Evolutionary conservation across 1,139 yeast genomes (phyloP).

Genomic region (Candida frijolesensis): DNA sequence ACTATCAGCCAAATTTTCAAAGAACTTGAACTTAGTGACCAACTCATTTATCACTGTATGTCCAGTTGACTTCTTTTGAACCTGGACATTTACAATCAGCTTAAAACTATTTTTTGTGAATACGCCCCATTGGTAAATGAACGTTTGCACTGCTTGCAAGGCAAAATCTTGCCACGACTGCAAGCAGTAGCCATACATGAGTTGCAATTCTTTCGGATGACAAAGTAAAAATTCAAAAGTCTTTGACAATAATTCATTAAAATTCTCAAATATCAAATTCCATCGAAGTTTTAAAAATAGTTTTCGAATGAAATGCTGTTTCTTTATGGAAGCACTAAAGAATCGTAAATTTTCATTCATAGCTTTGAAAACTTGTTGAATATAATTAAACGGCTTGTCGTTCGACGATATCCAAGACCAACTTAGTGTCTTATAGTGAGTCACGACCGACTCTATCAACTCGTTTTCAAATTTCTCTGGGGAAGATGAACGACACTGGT

Average conservation of each 20-base stretch:
- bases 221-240: conserved; percentile 24
- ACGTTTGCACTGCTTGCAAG: conserved; percentile 22
- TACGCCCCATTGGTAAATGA: conserved; percentile 26
- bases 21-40: neutral
- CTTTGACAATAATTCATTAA: conserved; percentile 20
- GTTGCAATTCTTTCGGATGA: conserved; percentile 19
- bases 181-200: conserved; percentile 23
- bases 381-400: conserved; percentile 20
- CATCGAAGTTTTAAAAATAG: conserved; percentile 30
- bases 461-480: conserved; percentile 20
- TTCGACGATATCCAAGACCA: conserved; percentile 18
- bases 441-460: conserved; percentile 20
- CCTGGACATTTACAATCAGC: neutral
- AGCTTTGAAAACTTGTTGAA: conserved; percentile 18
- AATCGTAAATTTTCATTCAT: conserved; percentile 23
- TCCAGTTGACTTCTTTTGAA: conserved; percentile 1
- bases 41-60: neutral
- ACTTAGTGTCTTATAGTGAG: conserved; percentile 21
- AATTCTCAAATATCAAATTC: conserved; percentile 32
- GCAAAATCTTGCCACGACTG: conserved; percentile 20
- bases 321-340: conserved; percentile 28
- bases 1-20: neutral
- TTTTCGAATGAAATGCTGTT: conserved; percentile 21
- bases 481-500: conserved; percentile 22
- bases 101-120: conserved; percentile 8